Conservation (phyloP, 495 filamentous ascomycete genomes). For the Penicillium turbatum region DNA sequence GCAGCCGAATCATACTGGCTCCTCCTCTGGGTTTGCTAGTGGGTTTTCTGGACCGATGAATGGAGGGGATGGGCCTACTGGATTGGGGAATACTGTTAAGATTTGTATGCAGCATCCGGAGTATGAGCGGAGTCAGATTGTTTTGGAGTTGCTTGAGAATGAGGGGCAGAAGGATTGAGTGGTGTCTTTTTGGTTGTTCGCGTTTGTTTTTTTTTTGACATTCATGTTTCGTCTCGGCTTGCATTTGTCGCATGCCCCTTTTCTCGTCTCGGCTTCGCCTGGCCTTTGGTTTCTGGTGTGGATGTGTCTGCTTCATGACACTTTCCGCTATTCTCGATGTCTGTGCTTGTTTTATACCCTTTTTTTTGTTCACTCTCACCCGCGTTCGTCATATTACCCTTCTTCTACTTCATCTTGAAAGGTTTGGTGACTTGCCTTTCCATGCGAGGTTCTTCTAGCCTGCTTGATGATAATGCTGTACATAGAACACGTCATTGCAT, state of each 20-base stretch:
- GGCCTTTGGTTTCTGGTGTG: neutral
- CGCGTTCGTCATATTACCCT: neutral
- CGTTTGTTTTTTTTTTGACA: neutral
- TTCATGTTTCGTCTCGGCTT: neutral
- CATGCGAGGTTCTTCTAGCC: neutral
- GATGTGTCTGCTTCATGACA: neutral
- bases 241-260: neutral
- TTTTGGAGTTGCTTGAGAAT: constrained; percentile 90
- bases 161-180: constrained; percentile 76
- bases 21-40: constrained; percentile 22
- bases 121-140: constrained; percentile 71
- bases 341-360: constrained; percentile 13
- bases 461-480: constrained; percentile 23
- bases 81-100: constrained; percentile 65
- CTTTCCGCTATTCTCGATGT: neutral
- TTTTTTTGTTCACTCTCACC: neutral
- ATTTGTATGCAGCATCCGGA: constrained; percentile 94
- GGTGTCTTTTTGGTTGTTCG: neutral
- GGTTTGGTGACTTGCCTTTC: neutral
- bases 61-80: constrained; percentile 19
- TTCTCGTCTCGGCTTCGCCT: neutral
- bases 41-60: constrained; percentile 25
- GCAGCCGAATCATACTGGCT: constrained; percentile 25
- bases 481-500: constrained; percentile 25
- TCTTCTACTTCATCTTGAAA: neutral